These are phyloP conservation scores for Bauhinia variegata DNA, from an alignment of 306 rosid genomes.

Conservation along the genomic window DNA sequence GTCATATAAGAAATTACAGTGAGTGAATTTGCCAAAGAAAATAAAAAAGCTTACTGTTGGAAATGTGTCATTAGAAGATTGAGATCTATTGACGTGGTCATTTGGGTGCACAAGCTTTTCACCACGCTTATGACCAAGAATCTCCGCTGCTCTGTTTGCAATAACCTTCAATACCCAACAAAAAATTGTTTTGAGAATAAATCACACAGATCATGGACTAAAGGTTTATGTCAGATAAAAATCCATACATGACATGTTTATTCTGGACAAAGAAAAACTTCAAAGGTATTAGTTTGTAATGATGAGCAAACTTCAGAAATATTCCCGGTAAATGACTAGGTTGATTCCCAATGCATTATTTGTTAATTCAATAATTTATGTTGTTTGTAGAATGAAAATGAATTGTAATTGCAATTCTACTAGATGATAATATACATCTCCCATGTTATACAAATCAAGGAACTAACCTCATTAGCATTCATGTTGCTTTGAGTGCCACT, in stretches of 20 bases:
- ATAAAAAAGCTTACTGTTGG: slow-evolving; percentile 76
- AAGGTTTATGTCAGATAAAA: background rate
- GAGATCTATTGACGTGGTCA: slow-evolving; percentile 98
- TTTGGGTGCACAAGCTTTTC: slow-evolving; percentile 94
- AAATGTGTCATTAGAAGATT: slow-evolving; percentile 95
- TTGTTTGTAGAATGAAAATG: background rate
- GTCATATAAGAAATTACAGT: background rate
- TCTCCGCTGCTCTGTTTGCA: slow-evolving; percentile 96
- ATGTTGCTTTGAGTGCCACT: slow-evolving; percentile 99
- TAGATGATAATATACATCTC: background rate
- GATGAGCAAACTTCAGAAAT: too few species aligned
- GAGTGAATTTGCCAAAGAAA: slow-evolving; percentile 4
- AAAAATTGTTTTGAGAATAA: background rate
- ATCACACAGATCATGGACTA: slow-evolving; percentile 24
- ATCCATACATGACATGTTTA: background rate
- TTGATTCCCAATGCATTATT: too few species aligned
- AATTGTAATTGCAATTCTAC: background rate
- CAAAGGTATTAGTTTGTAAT: background rate
- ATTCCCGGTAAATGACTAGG: too few species aligned
- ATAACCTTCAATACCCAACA: slow-evolving; percentile 64
- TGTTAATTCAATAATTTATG: too few species aligned
- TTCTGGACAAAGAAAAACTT: slow-evolving; percentile 1
- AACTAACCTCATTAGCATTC: slow-evolving; percentile 91
- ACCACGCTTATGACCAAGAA: slow-evolving; percentile 91
- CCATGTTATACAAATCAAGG: slow-evolving; percentile 1